Evolutionary conservation across 768 basidiomycete species (phyloP), one percentile per base, ranked within the genome.

Genomic region (Leucocoprinus leucothites): DNA sequence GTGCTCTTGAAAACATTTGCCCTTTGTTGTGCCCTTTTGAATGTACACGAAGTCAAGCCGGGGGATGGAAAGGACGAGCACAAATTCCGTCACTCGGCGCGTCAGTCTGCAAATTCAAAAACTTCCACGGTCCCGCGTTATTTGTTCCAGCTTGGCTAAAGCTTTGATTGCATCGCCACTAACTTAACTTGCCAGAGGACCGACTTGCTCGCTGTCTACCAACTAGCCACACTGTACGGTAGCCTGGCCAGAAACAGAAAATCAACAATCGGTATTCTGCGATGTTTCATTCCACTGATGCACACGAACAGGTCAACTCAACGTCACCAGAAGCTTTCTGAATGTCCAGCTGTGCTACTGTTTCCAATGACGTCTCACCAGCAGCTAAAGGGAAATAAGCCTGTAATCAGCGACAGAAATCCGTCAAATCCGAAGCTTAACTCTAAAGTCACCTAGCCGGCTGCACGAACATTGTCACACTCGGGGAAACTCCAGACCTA

Each of bases 81-180:
- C 26, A 8, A 41, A 40, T 16, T 18, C 24, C 26, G 49, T 57
- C 49, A 46, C 41, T 19, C 26, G 22, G 45, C 43, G 44, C 35
- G 45, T 28, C 43, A n/a, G n/a, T n/a, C n/a, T n/a, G n/a, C n/a
- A n/a, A n/a, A 31, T 42, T 22, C 38, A 13, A 48, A 48, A 55
- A 55, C 26, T 40, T 48, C n/a, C n/a, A n/a, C n/a, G n/a, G n/a
- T n/a, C 25, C 35, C 52, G 52, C n/a, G 46, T 55, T 58, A 40
- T 59, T 52, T 61, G 51, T 14, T 22, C 26, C 16, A 60, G 19
- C 41, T 61, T 57, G 41, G 42, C 47, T 42, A 43, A 41, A 28
- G 53, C 48, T n/a, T 45, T 21, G 24, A 19, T 18, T 25, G 22
- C 4, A 1, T 16, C 7, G 13, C 51, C 18, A 31, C 25, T n/a